Evolutionary conservation across 495 filamentous ascomycete genomes (phyloP), one percentile per base, ranked within the genome.

Genomic region (Penicillium subrubescens): DNA sequence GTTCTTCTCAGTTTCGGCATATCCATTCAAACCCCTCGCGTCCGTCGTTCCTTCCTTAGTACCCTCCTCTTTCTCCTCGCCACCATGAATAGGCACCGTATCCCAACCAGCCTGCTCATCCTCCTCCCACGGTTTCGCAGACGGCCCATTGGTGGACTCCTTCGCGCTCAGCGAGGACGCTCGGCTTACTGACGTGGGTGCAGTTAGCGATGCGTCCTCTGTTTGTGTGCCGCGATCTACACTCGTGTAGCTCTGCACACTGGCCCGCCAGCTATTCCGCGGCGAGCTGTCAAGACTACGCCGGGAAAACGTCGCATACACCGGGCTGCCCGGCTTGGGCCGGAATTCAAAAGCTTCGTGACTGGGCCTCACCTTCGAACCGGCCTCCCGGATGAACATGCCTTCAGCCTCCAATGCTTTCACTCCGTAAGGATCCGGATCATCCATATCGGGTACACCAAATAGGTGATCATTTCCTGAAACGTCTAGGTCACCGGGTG

Each of bases 401-500:
- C 93, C 93, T 67, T 90, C 89, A 67, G 90, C 88, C 75, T 95
- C 90, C 43, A 97, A 77, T 33, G 93, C 92, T 33, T 91, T 86
- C 23, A 97, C 91, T 21, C 93, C 93, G 71, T 89, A 97, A 15
- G 93, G 93, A 73, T 97, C 93, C 31, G 93, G 92, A 50, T 92
- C 89, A 44, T 86, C 82, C 3, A 79, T 73, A 48, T 89, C 88
- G 3, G 93, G 93, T 17, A 97, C 79, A 4, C 93, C 92, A 73
- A 97, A 97, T 8, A 77, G 68, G 2, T 70, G 35, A 5, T 57
- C 60, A 58, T 75, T 63, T 48, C 79, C 56, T 52, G 83, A 80
- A 15, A 94, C 75, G 8, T 89, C 84, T 21, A 88, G 83, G 71
- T 96, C 92, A 23, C 89, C 89, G 2, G 93, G 92, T 8, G 91